Evolutionary conservation across 768 basidiomycete species (phyloP).

Genomic region (Mycena venus): DNA sequence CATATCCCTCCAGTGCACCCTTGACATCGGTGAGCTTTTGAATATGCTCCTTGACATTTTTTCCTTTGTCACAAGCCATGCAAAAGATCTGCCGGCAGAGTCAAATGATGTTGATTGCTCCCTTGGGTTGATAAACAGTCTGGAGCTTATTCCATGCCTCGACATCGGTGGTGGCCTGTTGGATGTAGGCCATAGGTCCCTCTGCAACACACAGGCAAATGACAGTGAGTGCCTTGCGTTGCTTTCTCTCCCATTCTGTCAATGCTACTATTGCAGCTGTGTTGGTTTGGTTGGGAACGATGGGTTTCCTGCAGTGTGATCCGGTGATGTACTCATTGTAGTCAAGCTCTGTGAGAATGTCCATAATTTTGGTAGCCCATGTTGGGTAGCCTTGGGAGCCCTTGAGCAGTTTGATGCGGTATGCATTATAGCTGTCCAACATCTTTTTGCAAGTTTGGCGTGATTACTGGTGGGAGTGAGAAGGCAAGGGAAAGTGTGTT

Average conservation of each 20-base stretch:
- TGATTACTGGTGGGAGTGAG: too few species aligned
- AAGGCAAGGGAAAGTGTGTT: too few species aligned
- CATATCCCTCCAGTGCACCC: too few species aligned
- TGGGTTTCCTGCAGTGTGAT: too few species aligned
- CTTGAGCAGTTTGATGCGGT: slow-evolving; percentile 32
- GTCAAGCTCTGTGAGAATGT: too few species aligned
- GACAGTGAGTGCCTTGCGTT: too few species aligned
- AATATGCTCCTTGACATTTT: slow-evolving; percentile 48
- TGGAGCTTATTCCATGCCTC: slow-evolving; percentile 47
- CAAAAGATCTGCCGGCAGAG: slow-evolving; percentile 38
- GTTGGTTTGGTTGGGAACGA: too few species aligned
- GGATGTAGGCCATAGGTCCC: slow-evolving; percentile 48
- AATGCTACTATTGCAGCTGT: neutral
- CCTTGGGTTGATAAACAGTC: slow-evolving; percentile 25
- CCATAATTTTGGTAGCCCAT: too few species aligned
- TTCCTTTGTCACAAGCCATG: slow-evolving; percentile 41
- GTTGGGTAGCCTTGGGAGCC: slow-evolving; percentile 32
- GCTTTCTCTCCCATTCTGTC: slow-evolving; percentile 29
- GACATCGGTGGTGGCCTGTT: slow-evolving; percentile 35
- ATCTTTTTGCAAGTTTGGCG: too few species aligned
- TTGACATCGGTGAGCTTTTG: too few species aligned
- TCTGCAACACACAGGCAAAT: too few species aligned
- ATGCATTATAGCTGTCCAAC: neutral
- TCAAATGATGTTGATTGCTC: slow-evolving; percentile 35
- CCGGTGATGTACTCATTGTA: too few species aligned